Percentiles rank a stretch among this genome's conserved stretches.
Conservation (phyloP, 202 grass and related monocot genomes). For the Setaria viridis region DNA sequence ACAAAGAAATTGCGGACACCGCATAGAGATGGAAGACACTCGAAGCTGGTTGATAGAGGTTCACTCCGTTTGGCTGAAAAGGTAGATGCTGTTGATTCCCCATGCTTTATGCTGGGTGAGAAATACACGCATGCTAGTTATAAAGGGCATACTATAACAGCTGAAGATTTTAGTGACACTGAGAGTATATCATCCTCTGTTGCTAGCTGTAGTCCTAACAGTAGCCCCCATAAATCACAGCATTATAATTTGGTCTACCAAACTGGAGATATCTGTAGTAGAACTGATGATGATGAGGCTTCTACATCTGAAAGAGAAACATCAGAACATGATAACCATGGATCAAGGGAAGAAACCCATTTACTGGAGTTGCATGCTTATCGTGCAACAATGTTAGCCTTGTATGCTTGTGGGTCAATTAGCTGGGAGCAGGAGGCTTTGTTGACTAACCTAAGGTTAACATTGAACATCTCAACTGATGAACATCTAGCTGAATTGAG, state of each 20-base stretch:
- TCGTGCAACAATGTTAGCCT: constrained; percentile 63
- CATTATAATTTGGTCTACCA: constrained; percentile 49
- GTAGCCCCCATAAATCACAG: constrained; percentile 42
- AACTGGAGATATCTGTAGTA: constrained; percentile 56
- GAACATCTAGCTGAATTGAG: constrained; percentile 77
- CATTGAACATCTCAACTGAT: constrained; percentile 81
- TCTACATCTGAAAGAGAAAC: constrained; percentile 62
- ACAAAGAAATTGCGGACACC: constrained; percentile 56
- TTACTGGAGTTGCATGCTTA: constrained; percentile 81
- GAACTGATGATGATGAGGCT: constrained; percentile 59
- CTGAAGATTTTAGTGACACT: constrained; percentile 55
- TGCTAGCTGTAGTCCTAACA: constrained; percentile 79
- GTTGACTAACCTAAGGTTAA: constrained; percentile 77
- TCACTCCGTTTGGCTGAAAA: constrained; percentile 55
- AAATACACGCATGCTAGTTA: constrained; percentile 57
- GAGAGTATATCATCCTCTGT: constrained; percentile 78
- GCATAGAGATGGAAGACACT: constrained; percentile 44
- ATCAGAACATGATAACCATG: constrained; percentile 44
- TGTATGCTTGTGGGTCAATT: constrained; percentile 75
- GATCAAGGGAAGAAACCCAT: constrained; percentile 61
- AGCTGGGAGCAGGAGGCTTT: constrained; percentile 83
- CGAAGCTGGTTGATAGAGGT: constrained; percentile 36
- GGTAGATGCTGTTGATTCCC: constrained; percentile 82
- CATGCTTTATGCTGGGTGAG: constrained; percentile 63
- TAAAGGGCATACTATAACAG: constrained; percentile 38